These are phyloP conservation scores for Dendrobium officinale DNA, from an alignment of 106 monocot species.

Conservation along the genomic window DNA sequence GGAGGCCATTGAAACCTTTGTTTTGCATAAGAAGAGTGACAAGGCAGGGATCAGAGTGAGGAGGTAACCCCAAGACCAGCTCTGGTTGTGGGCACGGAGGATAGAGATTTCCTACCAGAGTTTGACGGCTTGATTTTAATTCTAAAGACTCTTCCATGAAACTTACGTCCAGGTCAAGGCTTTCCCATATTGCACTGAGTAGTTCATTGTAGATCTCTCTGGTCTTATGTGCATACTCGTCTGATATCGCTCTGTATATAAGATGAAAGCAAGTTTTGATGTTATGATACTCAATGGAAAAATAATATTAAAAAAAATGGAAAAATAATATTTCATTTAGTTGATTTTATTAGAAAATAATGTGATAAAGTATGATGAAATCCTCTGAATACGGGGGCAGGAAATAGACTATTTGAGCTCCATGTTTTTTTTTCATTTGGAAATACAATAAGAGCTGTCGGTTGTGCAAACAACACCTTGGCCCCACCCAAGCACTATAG, in stretches of 20 bases:
- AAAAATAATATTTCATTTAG: too few relatives aligned
- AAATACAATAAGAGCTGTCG: too few relatives aligned
- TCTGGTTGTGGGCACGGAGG: constrained; percentile 51
- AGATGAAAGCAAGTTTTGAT: background rate
- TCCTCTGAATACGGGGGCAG: too few relatives aligned
- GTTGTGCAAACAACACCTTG: too few relatives aligned
- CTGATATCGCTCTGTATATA: background rate
- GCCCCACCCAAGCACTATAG: too few relatives aligned
- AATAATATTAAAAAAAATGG: too few relatives aligned
- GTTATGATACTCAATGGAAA: too few relatives aligned
- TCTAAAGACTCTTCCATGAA: constrained; percentile 26
- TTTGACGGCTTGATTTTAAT: constrained; percentile 25
- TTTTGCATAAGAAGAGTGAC: constrained; percentile 56
- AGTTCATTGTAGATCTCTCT: constrained; percentile 33
- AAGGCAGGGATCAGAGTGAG: constrained; percentile 64
- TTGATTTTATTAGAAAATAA: too few relatives aligned
- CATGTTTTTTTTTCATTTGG: too few relatives aligned
- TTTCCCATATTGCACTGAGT: constrained; percentile 34
- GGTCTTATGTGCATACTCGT: constrained; percentile 23
- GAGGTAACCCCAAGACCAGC: constrained; percentile 31
- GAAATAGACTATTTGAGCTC: too few relatives aligned
- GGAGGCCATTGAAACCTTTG: constrained; percentile 32
- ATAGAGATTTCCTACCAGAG: constrained; percentile 33
- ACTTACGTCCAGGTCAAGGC: constrained; percentile 31
- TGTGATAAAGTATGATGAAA: too few relatives aligned